Conservation (phyloP, 768 basidiomycete genomes). For the Phanerochaete carnosa region DNA sequence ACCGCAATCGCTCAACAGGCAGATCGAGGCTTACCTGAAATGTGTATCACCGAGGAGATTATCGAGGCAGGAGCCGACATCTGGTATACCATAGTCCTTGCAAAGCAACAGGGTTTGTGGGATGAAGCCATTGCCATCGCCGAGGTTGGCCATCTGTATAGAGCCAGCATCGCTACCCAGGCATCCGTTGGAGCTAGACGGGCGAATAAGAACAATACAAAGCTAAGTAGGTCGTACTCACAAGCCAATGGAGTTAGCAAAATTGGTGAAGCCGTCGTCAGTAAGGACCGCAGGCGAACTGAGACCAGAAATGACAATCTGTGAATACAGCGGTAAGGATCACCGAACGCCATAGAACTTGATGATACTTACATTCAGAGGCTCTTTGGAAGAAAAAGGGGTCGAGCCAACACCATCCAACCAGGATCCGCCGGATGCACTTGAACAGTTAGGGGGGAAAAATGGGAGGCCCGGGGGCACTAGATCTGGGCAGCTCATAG, state of each 20-base stretch:
- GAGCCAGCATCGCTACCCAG: constrained; percentile 32
- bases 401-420: constrained; percentile 43
- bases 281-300: constrained; percentile 59
- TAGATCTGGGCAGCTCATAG: background rate
- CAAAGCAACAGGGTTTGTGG: constrained; percentile 44
- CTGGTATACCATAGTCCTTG: constrained; percentile 35
- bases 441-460: constrained; percentile 36
- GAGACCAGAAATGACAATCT: constrained; percentile 64
- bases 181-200: constrained; percentile 31
- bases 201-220: too few species aligned
- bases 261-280: constrained; percentile 54
- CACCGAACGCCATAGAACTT: background rate
- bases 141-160: constrained; percentile 40
- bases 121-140: constrained; percentile 39
- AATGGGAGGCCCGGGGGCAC: constrained; percentile 22
- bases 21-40: constrained; percentile 32
- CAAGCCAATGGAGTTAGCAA: constrained; percentile 62
- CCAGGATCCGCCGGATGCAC: too few species aligned
- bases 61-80: constrained; percentile 40
- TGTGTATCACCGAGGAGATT: constrained; percentile 43
- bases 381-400: constrained; percentile 39
- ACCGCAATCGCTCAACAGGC: too few species aligned
- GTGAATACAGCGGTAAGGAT: background rate
- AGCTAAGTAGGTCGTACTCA: constrained; percentile 26
- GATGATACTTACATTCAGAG: constrained; percentile 37